These are phyloP conservation scores for Populus hybrid DNA, from an alignment of 441 rosid genomes.

Conservation along the genomic window DNA sequence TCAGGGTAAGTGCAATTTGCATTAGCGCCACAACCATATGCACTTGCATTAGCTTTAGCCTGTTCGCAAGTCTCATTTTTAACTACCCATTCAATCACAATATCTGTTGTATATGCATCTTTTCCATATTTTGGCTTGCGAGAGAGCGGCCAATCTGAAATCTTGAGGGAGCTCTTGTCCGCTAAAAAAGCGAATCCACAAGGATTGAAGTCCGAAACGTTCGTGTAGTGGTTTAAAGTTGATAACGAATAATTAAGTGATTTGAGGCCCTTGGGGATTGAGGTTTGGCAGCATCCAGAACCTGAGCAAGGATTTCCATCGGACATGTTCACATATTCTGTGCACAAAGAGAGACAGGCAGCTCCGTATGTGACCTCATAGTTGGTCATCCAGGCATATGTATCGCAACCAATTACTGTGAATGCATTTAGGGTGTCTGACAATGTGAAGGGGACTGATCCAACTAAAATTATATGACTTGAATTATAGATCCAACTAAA, in stretches of 20 bases:
- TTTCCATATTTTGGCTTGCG: no score
- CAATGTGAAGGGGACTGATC: no score
- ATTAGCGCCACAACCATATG: not conserved
- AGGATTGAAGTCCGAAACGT: not conserved
- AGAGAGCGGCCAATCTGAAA: not conserved
- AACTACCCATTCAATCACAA: not conserved
- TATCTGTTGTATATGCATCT: not conserved
- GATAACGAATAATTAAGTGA: not conserved
- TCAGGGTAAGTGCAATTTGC: not conserved
- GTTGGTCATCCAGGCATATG: no score
- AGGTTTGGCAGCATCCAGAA: constrained; percentile 12
- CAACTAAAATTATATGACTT: no score
- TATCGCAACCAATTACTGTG: no score
- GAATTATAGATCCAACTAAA: no score
- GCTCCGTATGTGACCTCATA: no score
- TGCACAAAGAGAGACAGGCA: no score
- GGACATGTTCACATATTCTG: not conserved
- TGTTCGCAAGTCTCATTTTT: not conserved
- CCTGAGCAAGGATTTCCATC: not conserved
- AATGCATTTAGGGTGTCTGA: no score
- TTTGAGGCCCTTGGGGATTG: not conserved
- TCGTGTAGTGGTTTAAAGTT: not conserved
- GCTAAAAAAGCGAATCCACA: constrained; percentile 13
- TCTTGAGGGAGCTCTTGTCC: not conserved
- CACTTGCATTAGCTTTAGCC: not conserved